Evolutionary conservation across 2,329 filamentous ascomycete species (phyloP).

Genomic region (Ophiostoma sp.): DNA sequence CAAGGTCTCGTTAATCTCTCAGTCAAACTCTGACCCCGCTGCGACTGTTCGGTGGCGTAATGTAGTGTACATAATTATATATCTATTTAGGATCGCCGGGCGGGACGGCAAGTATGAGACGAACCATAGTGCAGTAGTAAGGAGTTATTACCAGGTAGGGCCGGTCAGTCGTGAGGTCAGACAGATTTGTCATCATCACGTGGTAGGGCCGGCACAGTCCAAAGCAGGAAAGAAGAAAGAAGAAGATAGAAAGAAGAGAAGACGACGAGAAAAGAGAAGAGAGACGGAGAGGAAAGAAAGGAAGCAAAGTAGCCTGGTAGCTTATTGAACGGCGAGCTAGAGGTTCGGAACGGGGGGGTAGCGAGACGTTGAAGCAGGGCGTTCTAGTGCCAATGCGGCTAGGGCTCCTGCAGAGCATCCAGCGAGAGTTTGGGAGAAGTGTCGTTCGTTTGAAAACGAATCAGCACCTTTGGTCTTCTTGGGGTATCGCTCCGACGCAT

Average conservation of each 20-base stretch:
- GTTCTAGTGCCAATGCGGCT: not conserved
- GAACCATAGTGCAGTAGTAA: not conserved
- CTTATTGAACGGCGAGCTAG: not conserved
- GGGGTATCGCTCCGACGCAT: not conserved
- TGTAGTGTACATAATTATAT: not conserved
- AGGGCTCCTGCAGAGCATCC: not conserved
- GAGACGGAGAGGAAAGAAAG: not conserved
- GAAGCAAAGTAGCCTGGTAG: not conserved
- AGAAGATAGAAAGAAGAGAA: not conserved
- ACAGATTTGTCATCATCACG: too few species aligned
- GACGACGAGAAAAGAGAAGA: not conserved
- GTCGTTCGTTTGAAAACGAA: too few species aligned
- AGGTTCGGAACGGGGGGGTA: not conserved
- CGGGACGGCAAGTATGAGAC: not conserved
- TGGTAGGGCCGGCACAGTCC: too few species aligned
- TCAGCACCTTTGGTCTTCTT: not conserved
- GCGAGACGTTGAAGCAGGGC: not conserved
- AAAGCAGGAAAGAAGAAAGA: too few species aligned
- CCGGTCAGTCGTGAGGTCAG: too few species aligned
- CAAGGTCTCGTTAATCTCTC: slow-evolving; percentile 9
- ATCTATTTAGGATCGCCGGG: not conserved
- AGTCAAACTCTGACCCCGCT: not conserved
- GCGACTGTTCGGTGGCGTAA: not conserved
- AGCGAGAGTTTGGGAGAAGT: not conserved
- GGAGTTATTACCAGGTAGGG: not conserved